Evolutionary conservation across 2,329 filamentous ascomycete genomes (phyloP), one percentile per base, ranked within the genome.

Genomic region (Sclerotinia nivalis): DNA sequence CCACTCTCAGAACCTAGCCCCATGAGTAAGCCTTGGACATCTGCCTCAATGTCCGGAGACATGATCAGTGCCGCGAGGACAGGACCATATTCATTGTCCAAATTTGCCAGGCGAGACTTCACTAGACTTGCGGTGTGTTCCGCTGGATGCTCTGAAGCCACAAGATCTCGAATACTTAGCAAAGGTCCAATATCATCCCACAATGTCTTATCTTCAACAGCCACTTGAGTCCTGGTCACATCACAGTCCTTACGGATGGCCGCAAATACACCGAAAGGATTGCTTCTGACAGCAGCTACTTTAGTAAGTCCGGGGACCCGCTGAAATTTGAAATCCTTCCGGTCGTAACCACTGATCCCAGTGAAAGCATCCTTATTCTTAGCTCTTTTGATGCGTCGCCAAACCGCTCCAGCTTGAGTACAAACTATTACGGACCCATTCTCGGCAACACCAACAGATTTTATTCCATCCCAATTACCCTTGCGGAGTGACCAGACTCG

Each of bases 401-500:
- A 99, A 0, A 97, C 95, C 61, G 93, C 95, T 2, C 96, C 96
- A 55, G 93, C 95, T 71, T 93, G 87, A 0, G 96, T 99, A 73
- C 93, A 95, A 72, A 99, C 89, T 69, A 99, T 96, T 73, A 99
- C 93, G 0, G 94, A 97, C 2, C 94, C 96, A 79, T 98, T 91
- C 78, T 97, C 93, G 50, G 94, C 93, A 4, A 98, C 90, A 72
- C 89, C 91, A 2, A 97, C 93, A 71, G 97, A 97, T 67, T 88
- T 87, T 43, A 93, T 94, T 4, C 93, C 93, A 70, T 92, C 91
- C 78, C 77, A 79, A 49, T 79, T 73, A 8, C 78, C 78, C 69
- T 96, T 97, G 74, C 91, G 90, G 2, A 94, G 89, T 43, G 91
- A 92, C 96, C 96, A 99, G 37, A 97, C 89, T 70, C 92, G 90